phyloP scores from a whole-genome alignment of 352 stramenopile genomes.

The Peronospora belbahrii region DNA sequence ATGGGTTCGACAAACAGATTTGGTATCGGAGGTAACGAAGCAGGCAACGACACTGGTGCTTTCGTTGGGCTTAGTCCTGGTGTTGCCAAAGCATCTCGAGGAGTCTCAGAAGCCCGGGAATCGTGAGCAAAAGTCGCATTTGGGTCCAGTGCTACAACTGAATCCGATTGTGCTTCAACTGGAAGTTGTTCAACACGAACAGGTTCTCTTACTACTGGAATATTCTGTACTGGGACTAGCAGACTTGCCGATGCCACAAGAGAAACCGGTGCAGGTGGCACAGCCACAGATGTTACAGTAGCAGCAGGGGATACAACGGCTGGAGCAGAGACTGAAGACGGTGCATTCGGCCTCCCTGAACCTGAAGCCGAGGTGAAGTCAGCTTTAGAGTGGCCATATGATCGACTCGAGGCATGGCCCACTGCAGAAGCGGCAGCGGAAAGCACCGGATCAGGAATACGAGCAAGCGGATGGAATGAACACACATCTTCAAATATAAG shows the following conservation, averaged over 20 bases:
- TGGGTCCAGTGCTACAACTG: conserved; percentile 30
- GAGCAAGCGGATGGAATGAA: conserved; percentile 79
- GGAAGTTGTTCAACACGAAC: conserved; percentile 1
- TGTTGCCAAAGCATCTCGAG: conserved; percentile 6
- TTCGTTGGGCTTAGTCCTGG: conserved; percentile 10
- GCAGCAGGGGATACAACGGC: conserved; percentile 6
- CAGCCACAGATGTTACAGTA: conserved; percentile 7
- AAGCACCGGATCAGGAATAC: conserved; percentile 33
- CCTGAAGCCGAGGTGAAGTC: conserved; percentile 13
- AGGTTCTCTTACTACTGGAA: conserved; percentile 11
- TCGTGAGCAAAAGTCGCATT: conserved; percentile 14
- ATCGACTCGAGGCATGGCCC: conserved; percentile 13
- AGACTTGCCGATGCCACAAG: conserved; percentile 12
- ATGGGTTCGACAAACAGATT: conserved; percentile 12
- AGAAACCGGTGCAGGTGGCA: conserved; percentile 20
- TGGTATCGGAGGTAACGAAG: conserved; percentile 15
- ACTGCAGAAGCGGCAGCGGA: conserved; percentile 1
- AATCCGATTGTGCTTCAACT: conserved; percentile 24
- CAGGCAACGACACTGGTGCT: conserved; percentile 5
- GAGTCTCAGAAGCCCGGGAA: conserved; percentile 16
- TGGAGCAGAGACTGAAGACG: conserved; percentile 8
- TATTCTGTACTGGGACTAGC: conserved; percentile 3
- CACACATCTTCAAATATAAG: conserved; percentile 89
- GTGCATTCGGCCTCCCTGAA: conserved; percentile 5
- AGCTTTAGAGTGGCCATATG: conserved; percentile 9